Evolutionary conservation across 2,329 filamentous ascomycete species (phyloP), one percentile per base, ranked within the genome.

Genomic region (Tympanopsis confertula): DNA sequence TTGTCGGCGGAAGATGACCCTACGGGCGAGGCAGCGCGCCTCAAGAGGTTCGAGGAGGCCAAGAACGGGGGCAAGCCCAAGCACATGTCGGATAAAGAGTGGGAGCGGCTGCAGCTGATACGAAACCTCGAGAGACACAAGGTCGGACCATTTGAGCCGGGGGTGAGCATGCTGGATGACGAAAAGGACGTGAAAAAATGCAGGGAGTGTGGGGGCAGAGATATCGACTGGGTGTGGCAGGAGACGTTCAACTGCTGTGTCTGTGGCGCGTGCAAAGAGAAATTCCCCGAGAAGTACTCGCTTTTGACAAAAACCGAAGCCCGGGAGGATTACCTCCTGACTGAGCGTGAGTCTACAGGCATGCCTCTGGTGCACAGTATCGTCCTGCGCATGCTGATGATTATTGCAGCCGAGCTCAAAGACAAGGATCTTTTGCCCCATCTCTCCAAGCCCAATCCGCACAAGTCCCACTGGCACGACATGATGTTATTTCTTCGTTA

Each of bases 401-500:
- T 14, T 15, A 13, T 18, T 37, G 43, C 45, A 84, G 85, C 87
- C 24, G 91, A 98, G 57, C 71, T 98, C n/a, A 81, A 82, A 49
- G 91, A 98, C 51, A 72, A 78, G 40, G 82, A 88, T 13, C 66
- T 98, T 2, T 68, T 98, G 1, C 89, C 89, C 0, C 88, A 93
- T 55, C 69, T 98, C 7, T 82, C 83, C 39, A 80, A 81, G 24
- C 89, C 91, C 1, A 98, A 98, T 50, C 91, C 91, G 1, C 91
- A 95, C 61, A 95, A 95, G 56, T 78, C 83, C 0, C 87, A 88
- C 41, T 98, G 87, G 86, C 87, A 95, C 58, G 86, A 94, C 65
- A 98, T 98, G 91, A 94, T 94, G 81, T 72, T 98, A 2, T 98
- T 91, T 55, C 68, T 98, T 17, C 82, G 91, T 1, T 93, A 78